Percentiles rank a stretch among this genome's conserved stretches.
Evolutionary conservation across 2,329 filamentous ascomycete genomes (phyloP).

Genomic region (Nemania serpens): DNA sequence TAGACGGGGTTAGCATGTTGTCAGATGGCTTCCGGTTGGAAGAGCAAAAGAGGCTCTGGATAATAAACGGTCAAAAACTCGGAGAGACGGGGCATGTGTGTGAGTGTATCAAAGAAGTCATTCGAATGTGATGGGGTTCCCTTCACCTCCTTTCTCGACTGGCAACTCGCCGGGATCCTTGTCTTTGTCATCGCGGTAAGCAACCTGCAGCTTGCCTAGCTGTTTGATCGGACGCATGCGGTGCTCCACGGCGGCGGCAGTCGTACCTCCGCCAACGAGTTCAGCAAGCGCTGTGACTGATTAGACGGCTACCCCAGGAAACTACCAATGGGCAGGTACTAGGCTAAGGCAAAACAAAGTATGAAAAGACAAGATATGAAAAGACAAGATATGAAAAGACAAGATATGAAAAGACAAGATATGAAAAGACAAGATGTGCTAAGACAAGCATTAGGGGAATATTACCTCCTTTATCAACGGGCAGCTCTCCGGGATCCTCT

Average conservation of each 20-base stretch:
- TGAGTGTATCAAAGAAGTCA: neutral
- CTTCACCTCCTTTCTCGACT: conserved; percentile 42
- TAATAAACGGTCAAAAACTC: neutral
- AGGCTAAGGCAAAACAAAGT: neutral
- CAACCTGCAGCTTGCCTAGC: conserved; percentile 42
- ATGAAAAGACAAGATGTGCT: conserved; percentile 4
- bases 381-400: neutral
- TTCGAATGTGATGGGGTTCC: conserved; percentile 24
- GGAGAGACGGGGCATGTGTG: neutral
- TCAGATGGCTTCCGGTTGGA: neutral
- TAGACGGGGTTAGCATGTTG: conserved; percentile 36
- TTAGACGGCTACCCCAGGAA: conserved; percentile 9
- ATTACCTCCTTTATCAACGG: conserved; percentile 46
- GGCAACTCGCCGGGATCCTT: conserved; percentile 47
- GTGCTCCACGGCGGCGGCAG: conserved; percentile 54
- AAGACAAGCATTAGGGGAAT: conserved; percentile 1
- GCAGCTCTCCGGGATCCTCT: conserved; percentile 44
- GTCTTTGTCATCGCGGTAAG: conserved; percentile 27
- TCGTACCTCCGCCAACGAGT: conserved; percentile 51
- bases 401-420: neutral
- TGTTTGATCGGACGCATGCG: conserved; percentile 55
- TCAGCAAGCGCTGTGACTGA: conserved; percentile 14
- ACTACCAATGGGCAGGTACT: neutral
- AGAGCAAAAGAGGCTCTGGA: neutral
- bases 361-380: neutral